Base-by-base conservation (phyloP, 2,329 filamentous ascomycete species). In the Colletotrichum sp. region DNA sequence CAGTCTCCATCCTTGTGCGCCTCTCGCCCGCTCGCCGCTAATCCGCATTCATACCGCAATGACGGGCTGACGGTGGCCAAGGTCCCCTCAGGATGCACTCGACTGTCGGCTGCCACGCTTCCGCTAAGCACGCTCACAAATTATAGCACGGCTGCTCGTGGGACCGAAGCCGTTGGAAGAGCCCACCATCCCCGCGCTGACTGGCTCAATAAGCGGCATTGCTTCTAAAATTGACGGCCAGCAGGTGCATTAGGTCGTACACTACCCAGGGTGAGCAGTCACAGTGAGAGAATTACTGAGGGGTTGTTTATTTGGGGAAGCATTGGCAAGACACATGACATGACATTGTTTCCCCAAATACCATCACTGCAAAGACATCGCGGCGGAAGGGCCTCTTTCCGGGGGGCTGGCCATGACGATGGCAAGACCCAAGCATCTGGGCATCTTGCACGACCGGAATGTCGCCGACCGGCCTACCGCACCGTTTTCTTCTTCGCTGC, bases 171-270 rank as follows among this genome's bases (percentile, higher is more conserved):
- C 62, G 32, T 55, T 59, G 22, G 57, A 62, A 22, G 36, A 22
- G 52, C 12, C 52, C 55, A 39, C 59, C 49, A 32, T 52, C 29
- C 49, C 27, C 61, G 27, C 52, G 71, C 74, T 77, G 36, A 75
- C 74, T 75, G 71, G 74, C 65, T 75, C 66, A 71, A 70, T 55
- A 67, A 75, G 71, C 74, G 65, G 74, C 62, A 44, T 44, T 59
- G 29, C 65, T 75, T 66, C 65, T 71, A 62, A 71, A 44, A 32
- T 61, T 65, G 65, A 61, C 34, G n/a, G 71, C 29, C 32, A 34
- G 36, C 29, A 49, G 36, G 19, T 39, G 57, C 19, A 22, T 29
- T 19, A 16, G 27, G 55, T 29, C 22, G 55, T 59, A 29, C 55
- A 59, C 22, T 29, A 19, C 44, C 44, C 0, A 29, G 29, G 11